Base-by-base conservation (phyloP, 495 filamentous ascomycete genomes). In the Oidiodendron maius region DNA sequence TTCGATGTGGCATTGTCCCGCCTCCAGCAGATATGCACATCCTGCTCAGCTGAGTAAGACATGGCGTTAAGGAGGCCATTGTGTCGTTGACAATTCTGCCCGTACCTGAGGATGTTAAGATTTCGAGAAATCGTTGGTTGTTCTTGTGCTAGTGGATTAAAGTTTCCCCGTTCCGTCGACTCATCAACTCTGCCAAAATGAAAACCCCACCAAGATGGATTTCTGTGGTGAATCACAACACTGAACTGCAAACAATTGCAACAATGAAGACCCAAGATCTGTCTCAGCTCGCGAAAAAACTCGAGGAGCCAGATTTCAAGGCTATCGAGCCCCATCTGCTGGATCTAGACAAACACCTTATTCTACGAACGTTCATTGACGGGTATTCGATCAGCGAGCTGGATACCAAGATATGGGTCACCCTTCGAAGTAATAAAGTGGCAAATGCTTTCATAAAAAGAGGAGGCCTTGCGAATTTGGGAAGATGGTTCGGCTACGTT, bases 401-500 rank as follows among this genome's bases (percentile, higher is more conserved):
- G 45, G 93, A 98, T 65, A 76, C 82, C 49, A 81, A 83, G 52
- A 71, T 96, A 38, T 98, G 89, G 89, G 77, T 82, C 56, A 85
- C 86, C 9, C 74, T 98, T 46, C 82, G 87, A 40, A 85, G 81
- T 54, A 96, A 95, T 70, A 80, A 85, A n/a, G 84, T 91, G 15
- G 90, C 87, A 6, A 70, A 82, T 51, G 81, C 84, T 13, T 85
- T 86, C 57, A 72, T 95, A 51, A 89, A 87, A 65, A 83, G 86
- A 59, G 86, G 81, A 30, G 68, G 77, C 10, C 78, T 95, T 46
- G 71, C 77, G 46, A 96, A 95, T 65, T 64, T 97, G 20, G 78
- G 77, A 41, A 77, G 93, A 51, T 98, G 91, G 93, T 96, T 91
- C 66, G 75, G 70, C 46, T 96, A 85, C 64, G 67, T 98, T 58